Conservation (phyloP, 2,329 filamentous ascomycete genomes). For the Aspergillus niger region DNA sequence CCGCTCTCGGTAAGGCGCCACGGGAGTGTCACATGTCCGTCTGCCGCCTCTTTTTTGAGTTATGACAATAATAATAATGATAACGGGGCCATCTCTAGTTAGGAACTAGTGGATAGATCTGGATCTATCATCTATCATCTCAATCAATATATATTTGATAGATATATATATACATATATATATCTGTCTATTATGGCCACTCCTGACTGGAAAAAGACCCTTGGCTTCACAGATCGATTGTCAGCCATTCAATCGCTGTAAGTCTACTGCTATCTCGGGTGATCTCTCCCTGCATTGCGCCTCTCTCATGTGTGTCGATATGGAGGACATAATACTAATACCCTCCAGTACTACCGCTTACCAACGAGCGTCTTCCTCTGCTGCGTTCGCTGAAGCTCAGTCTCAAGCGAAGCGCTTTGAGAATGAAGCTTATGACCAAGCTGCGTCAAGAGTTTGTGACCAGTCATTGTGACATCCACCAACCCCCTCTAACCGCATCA, state of each 20-base stretch:
- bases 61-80: too few relatives aligned
- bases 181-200: background rate
- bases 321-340: slow-evolving; percentile 15
- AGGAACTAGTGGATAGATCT: too few relatives aligned
- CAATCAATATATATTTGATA: background rate
- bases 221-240: slow-evolving; percentile 64
- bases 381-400: slow-evolving; percentile 52
- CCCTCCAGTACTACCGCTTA: slow-evolving; percentile 51
- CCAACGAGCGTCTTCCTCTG: slow-evolving; percentile 47
- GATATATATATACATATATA: background rate
- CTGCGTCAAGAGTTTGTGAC: slow-evolving; percentile 37
- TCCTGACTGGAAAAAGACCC: slow-evolving; percentile 51
- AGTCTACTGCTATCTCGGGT: slow-evolving; percentile 31
- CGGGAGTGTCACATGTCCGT: slow-evolving; percentile 6
- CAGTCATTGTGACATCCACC: slow-evolving; percentile 9
- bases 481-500: slow-evolving; percentile 4
- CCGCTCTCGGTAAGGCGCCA: background rate
- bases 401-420: slow-evolving; percentile 67
- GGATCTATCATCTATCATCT: background rate
- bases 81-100: too few relatives aligned
- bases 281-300: background rate
- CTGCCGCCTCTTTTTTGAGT: too few relatives aligned
- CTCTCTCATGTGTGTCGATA: background rate
- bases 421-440: slow-evolving; percentile 41
- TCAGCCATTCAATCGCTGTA: slow-evolving; percentile 65